phyloP scores from a whole-genome alignment of 306 rosid genomes.

The Elaeagnus macrophylla region DNA sequence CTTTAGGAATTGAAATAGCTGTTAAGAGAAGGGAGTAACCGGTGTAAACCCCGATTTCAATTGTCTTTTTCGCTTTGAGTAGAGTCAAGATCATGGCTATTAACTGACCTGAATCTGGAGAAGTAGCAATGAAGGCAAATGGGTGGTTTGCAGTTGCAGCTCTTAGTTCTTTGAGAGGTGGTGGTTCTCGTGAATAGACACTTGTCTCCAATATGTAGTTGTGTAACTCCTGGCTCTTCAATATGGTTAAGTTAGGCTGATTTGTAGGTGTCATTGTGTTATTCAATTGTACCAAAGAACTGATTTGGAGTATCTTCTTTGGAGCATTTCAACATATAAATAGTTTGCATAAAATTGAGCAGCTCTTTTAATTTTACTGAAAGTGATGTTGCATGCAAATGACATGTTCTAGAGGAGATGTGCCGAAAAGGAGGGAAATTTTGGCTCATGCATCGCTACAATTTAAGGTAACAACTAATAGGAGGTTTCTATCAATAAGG shows the following conservation, averaged over 20 bases:
- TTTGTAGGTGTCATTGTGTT: slow-evolving; percentile 10
- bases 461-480: too few relatives aligned
- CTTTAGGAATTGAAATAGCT: slow-evolving; percentile 41
- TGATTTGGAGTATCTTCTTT: too few relatives aligned
- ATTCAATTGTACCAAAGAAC: neutral
- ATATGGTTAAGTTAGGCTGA: slow-evolving; percentile 5
- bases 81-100: slow-evolving; percentile 38
- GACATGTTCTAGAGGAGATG: too few relatives aligned
- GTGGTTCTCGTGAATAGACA: slow-evolving; percentile 51
- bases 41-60: slow-evolving; percentile 52
- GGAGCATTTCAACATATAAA: too few relatives aligned
- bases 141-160: slow-evolving; percentile 30
- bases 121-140: slow-evolving; percentile 23
- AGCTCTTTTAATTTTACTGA: too few relatives aligned
- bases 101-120: slow-evolving; percentile 44
- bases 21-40: slow-evolving; percentile 69
- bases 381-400: too few relatives aligned
- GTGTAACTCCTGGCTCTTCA: slow-evolving; percentile 11
- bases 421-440: too few relatives aligned
- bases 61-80: slow-evolving; percentile 41
- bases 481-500: too few relatives aligned
- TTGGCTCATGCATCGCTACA: too few relatives aligned
- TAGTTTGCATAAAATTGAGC: too few relatives aligned
- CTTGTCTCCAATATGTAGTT: slow-evolving; percentile 49
- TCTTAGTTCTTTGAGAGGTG: slow-evolving; percentile 47